phyloP scores from a whole-genome alignment of 1,139 yeast genomes.

The Maudiozyma humilis region DNA sequence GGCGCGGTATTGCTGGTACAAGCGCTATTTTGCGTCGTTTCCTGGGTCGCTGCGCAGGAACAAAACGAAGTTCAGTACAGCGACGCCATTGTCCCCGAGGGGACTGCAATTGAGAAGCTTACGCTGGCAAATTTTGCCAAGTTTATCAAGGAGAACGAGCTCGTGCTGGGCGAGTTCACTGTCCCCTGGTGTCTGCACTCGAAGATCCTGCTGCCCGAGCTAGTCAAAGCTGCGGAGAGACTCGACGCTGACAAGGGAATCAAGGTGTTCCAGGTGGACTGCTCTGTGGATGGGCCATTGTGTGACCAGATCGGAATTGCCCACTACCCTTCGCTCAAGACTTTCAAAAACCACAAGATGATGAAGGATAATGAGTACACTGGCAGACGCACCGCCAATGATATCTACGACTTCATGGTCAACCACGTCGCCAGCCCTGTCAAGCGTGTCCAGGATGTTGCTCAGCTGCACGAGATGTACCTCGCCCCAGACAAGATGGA shows the following conservation, averaged over 20 bases:
- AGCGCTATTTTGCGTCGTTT: not conserved
- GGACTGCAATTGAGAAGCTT: slow-evolving; percentile 78
- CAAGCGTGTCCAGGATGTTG: slow-evolving; percentile 43
- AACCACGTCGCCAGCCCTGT: slow-evolving; percentile 83
- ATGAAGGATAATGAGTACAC: slow-evolving; percentile 50
- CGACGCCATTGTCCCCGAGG: slow-evolving; percentile 60
- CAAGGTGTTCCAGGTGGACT: slow-evolving; percentile 84
- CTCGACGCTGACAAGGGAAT: slow-evolving; percentile 53
- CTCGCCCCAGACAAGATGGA: slow-evolving; percentile 7
- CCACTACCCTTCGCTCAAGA: slow-evolving; percentile 89
- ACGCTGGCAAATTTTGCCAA: slow-evolving; percentile 53
- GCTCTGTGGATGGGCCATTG: slow-evolving; percentile 73
- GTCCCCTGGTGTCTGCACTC: slow-evolving; percentile 99
- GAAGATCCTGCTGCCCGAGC: slow-evolving; percentile 85
- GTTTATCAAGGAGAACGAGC: slow-evolving; percentile 61
- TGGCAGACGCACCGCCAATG: slow-evolving; percentile 76
- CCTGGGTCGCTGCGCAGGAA: not conserved
- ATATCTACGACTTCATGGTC: slow-evolving; percentile 69
- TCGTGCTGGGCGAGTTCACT: slow-evolving; percentile 87
- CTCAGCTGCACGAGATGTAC: slow-evolving; percentile 38
- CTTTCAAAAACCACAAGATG: slow-evolving; percentile 57
- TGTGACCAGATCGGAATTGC: slow-evolving; percentile 67
- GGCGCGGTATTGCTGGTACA: not conserved
- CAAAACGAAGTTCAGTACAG: not conserved
- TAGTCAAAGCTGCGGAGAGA: slow-evolving; percentile 67